Percentiles rank a stretch among this genome's conserved stretches.
Conservation (phyloP, 2,329 filamentous ascomycete genomes). For the Scortechinia acanthostroma region DNA sequence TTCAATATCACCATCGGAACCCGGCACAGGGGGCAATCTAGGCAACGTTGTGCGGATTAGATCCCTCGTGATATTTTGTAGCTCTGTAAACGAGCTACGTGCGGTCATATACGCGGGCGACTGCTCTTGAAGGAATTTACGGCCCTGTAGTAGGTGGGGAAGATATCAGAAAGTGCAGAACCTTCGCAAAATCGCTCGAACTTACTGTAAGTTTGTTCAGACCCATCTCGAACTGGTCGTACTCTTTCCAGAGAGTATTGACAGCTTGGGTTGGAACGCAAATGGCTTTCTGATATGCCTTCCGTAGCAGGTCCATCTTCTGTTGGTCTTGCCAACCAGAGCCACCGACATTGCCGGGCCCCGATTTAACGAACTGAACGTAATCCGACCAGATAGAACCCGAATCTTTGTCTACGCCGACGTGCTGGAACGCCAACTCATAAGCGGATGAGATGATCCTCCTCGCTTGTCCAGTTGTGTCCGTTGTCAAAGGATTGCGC, state of each 20-base stretch:
- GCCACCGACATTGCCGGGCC: constrained; percentile 78
- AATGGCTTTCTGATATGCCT: constrained; percentile 86
- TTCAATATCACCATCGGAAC: constrained; percentile 80
- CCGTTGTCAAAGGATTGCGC: constrained; percentile 77
- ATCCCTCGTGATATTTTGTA: constrained; percentile 80
- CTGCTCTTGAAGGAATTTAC: constrained; percentile 88
- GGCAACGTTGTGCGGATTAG: constrained; percentile 74
- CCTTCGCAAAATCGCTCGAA: constrained; percentile 9
- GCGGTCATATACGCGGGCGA: constrained; percentile 95
- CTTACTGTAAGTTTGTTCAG: constrained; percentile 82
- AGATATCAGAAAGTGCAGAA: constrained; percentile 1
- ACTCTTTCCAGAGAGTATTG: constrained; percentile 89
- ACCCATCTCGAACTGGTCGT: constrained; percentile 90
- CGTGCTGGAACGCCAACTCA: constrained; percentile 81
- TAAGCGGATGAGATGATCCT: constrained; percentile 78
- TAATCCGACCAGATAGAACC: constrained; percentile 91
- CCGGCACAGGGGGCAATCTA: constrained; percentile 72
- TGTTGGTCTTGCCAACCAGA: constrained; percentile 92
- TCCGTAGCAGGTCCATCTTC: constrained; percentile 90
- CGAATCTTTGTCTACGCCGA: constrained; percentile 86
- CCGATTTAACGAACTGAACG: constrained; percentile 83
- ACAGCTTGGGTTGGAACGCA: constrained; percentile 78
- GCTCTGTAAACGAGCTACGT: constrained; percentile 77
- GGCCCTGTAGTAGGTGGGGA: constrained; percentile 57
- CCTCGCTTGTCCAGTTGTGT: constrained; percentile 70